Evolutionary conservation across 805 yeast genomes (phyloP), one percentile per base, ranked within the genome.

Genomic region (Hanseniaspora lindneri): DNA sequence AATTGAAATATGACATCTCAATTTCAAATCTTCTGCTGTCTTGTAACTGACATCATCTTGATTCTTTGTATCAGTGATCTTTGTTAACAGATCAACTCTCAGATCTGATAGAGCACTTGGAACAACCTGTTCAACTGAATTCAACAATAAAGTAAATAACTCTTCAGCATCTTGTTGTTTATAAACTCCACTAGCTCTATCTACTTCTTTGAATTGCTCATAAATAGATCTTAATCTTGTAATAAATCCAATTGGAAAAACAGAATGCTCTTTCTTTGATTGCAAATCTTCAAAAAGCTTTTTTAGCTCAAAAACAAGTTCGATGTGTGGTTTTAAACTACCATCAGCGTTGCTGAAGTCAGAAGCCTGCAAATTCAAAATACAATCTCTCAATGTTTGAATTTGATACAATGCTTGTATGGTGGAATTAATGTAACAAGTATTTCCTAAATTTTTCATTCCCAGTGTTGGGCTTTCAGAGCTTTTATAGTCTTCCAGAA

Each of bases 91-190:
- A 34, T 72, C 70, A 40, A 94, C 69, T 41, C 75, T 76, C 46
- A 73, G 67, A 17, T 63, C 64, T 19, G 75, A 72, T 23, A 75
- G 73, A 50, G 73, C 71, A 7, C 37, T 34, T 30, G 51, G 47
- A 51, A 62, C 57, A 11, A 70, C 72, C 20, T 64, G 58, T 32
- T 72, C 63, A 52, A 85, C 63, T 28, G 72, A 65, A 30, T 69
- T 66, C 53, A 88, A 65, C 44, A 92, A 72, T 62, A 83, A 89
- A 7, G 96, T 80, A 66, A 78, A 87, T 16, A 89, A 83, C 63
- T 92, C 99, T 67, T 92, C 99, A 0, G 98, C 98, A 68, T 92
- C 99, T 66, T 92, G 99, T 67, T 92, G 98, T 64, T 85, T 87
- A 60, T 74, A 83, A 50, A 73, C 66, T 1, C 96, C 96, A 37